Evolutionary conservation across 352 stramenopile species (phyloP), one percentile per base, ranked within the genome.

Genomic region (Lagenidium sp.): DNA sequence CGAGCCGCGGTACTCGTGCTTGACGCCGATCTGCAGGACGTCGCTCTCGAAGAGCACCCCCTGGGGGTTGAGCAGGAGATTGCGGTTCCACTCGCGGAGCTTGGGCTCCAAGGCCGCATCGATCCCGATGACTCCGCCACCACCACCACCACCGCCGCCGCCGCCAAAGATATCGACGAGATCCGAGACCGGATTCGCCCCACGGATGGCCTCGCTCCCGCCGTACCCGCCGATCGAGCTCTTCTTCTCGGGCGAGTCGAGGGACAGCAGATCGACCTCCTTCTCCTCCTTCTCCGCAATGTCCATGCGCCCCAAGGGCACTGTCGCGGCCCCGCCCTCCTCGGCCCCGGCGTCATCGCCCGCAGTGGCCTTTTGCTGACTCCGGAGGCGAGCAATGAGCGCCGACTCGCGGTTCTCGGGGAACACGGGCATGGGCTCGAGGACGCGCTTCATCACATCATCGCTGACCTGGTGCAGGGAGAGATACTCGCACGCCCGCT

Each of bases 381-480:
- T 80, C 22, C 72, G 70, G n/a, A 87, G 63, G 10, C 72, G 69
- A 20, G 81, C 68, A 6, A 78, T 80, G 31, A 85, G 66, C 7
- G 63, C 65, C 10, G 76, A 86, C 59, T 85, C 76, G 31, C 76
- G 67, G 44, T 79, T 84, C 50, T 98, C 93, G 4, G 96, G 91
- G 70, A 98, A 99, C 21, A 96, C 71, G 12, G 96, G 96, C 95
- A 99, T 99, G 42, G 96, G 88, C 50, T 97, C 88, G 34, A 99
- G 71, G 30, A 99, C 81, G 51, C 87, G 78, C 62, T 96, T 93
- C 36, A 98, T 87, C 35, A 94, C 77, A 45, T 97, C 81, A 42
- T 76, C 63, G 29, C 68, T 71, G 4, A 85, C 53, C 38, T 95
- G 76, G 43, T 90, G 74, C 57, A 99, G 85, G 1, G 80, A 68